phyloP scores from a whole-genome alignment of 108 stramenopile species.

The Cyclostephanos invisitatus region DNA sequence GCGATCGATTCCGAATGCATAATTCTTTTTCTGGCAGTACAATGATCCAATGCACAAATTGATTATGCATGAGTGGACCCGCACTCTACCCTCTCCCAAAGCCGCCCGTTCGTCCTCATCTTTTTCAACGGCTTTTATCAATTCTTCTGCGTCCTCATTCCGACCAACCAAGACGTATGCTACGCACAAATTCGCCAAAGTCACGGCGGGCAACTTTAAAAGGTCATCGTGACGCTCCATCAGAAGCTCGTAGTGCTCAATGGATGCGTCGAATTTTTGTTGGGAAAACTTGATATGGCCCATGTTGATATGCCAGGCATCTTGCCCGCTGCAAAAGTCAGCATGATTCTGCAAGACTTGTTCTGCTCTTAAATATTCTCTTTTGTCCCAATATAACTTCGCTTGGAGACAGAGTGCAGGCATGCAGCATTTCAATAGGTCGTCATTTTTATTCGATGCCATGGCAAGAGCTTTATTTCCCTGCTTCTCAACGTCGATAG shows the following conservation, averaged over 20 bases:
- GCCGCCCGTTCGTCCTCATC: constrained; percentile 70
- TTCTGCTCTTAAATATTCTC: constrained; percentile 83
- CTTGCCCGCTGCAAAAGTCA: constrained; percentile 82
- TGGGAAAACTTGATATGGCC: constrained; percentile 88
- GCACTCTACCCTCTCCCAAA: constrained; percentile 10
- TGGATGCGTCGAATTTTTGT: constrained; percentile 77
- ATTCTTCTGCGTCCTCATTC: constrained; percentile 85
- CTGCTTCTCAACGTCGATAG: constrained; percentile 15
- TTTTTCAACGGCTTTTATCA: constrained; percentile 76
- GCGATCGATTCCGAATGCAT: constrained; percentile 81
- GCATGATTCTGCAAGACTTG: constrained; percentile 69
- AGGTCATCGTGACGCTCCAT: constrained; percentile 48
- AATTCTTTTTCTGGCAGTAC: constrained; percentile 90
- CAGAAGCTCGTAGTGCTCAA: constrained; percentile 81
- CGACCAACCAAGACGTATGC: constrained; percentile 84
- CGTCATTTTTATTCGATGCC: constrained; percentile 64
- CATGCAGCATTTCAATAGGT: constrained; percentile 70
- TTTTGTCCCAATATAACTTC: constrained; percentile 84
- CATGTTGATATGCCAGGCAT: constrained; percentile 81
- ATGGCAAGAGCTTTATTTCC: constrained; percentile 16
- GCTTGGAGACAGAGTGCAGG: constrained; percentile 79
- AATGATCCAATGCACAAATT: constrained; percentile 90
- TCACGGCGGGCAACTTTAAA: constrained; percentile 77
- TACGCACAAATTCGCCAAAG: constrained; percentile 91
- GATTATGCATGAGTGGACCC: constrained; percentile 81